Conservation (phyloP, 306 rosid species). For the Senna tora region DNA sequence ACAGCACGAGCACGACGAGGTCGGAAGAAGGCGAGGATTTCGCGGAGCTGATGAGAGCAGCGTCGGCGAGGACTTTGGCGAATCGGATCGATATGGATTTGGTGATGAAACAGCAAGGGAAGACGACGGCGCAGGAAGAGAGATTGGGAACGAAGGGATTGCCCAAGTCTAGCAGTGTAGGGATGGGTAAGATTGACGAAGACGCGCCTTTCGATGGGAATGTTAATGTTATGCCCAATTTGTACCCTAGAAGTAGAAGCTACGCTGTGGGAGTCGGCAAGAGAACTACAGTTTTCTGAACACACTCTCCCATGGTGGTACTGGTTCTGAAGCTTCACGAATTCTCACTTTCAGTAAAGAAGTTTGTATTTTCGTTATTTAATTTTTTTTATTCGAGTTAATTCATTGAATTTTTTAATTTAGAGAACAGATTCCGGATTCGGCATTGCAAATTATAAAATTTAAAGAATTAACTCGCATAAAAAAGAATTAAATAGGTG, state of each 20-base stretch:
- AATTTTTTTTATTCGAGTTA: no score
- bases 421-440: no score
- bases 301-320: no score
- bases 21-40: conserved; percentile 51
- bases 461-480: no score
- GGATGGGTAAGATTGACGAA: conserved; percentile 78
- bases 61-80: conserved; percentile 62
- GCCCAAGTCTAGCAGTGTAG: conserved; percentile 70
- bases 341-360: no score
- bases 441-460: no score
- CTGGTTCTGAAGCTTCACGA: background rate
- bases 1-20: conserved; percentile 53
- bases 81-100: conserved; percentile 57
- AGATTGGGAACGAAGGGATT: conserved; percentile 40
- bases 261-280: conserved; percentile 57
- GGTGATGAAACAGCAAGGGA: conserved; percentile 45
- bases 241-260: conserved; percentile 73
- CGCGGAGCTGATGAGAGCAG: conserved; percentile 72
- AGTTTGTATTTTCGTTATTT: no score
- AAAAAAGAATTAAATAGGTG: no score
- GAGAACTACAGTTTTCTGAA: conserved; percentile 37
- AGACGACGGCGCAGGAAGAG: background rate
- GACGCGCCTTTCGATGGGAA: conserved; percentile 46
- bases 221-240: conserved; percentile 16
- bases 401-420: no score